A percentile compares a stretch with the other conserved stretches of the same genome.
phyloP scores from a whole-genome alignment of 1,139 yeast species.

The Debaryomyces fabryi region DNA sequence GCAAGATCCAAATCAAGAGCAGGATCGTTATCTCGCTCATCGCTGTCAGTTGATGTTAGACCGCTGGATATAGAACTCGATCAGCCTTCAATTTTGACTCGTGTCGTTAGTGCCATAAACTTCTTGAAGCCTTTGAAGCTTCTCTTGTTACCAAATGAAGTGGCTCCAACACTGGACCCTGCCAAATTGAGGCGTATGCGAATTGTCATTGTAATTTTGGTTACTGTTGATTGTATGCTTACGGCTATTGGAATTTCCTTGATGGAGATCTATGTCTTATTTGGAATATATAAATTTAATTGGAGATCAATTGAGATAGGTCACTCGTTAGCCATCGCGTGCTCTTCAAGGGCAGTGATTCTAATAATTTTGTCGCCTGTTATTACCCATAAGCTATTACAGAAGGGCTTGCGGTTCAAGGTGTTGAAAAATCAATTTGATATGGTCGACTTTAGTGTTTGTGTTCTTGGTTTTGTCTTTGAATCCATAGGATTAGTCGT shows the following conservation, averaged over 20 bases:
- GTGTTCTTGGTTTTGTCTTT: conserved; percentile 29
- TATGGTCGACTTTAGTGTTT: conserved; percentile 51
- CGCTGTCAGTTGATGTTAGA: conserved; percentile 4
- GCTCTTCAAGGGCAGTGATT: conserved; percentile 44
- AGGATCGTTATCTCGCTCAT: conserved; percentile 9
- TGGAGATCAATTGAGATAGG: conserved; percentile 68
- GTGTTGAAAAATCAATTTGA: conserved; percentile 51
- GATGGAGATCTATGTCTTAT: conserved; percentile 55
- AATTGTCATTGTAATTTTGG: conserved; percentile 45
- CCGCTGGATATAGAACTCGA: neutral
- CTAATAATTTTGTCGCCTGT: conserved; percentile 40
- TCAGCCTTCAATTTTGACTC: neutral
- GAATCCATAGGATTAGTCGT: conserved; percentile 48
- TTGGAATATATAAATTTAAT: conserved; percentile 56
- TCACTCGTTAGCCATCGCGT: conserved; percentile 55
- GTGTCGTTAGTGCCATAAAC: conserved; percentile 14
- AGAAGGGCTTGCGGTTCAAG: conserved; percentile 30
- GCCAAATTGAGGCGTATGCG: conserved; percentile 14
- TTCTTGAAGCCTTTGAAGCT: conserved; percentile 52
- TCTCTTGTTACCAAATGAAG: conserved; percentile 36
- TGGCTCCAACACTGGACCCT: neutral
- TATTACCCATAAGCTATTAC: conserved; percentile 31
- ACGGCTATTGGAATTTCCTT: conserved; percentile 40
- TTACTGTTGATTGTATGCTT: conserved; percentile 49
- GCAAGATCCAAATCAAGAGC: conserved; percentile 52